Evolutionary conservation across 2,329 filamentous ascomycete species (phyloP), one percentile per base, ranked within the genome.

Genomic region (Epichloe sp.): DNA sequence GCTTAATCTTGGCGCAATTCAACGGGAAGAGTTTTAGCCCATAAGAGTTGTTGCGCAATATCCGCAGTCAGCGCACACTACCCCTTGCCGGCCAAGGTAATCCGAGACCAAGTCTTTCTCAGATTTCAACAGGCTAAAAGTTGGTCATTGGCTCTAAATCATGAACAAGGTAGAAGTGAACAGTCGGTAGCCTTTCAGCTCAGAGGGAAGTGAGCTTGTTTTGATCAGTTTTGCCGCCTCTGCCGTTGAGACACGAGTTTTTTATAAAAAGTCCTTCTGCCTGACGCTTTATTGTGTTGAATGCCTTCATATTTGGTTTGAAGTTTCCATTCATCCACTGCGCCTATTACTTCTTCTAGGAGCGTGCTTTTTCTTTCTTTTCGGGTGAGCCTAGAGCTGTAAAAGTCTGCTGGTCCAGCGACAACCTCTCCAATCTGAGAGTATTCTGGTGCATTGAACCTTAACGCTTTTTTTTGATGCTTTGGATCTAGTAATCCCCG

Each of bases 251-350:
- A 64, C 63, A 86, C 80, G 57, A 95, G 67, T 51, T 83, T 83
- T 64, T 91, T 91, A 74, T 96, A 97, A 61, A 87, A 85, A 0
- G 79, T 82, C 69, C 91, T 96, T 72, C 88, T 94, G 49, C 93
- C 93, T 60, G 87, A 95, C 23, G 78, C 80, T 70, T 95, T 97
- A 55, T 77, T 77, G 48, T 75, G 75, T 65, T 96, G 89, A 47
- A 97, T 88, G 52, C 91, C 83, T 52, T 79, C 76, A 68, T 95
- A 97, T 68, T 95, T 96, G 62, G 76, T 78, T 74, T 86, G 88
- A 72, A 96, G 93, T 59, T 86, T 85, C 53, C 76, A 71, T 23
- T 82, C 79, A 34, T 68, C 58, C 47, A 67, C 57, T 5, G 53
- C 58, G 38, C 55, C 57, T 59, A 96, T 72, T 3, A 93, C 79